Conservation (phyloP, 2,329 filamentous ascomycete genomes). For the Aspergillus melleus region DNA sequence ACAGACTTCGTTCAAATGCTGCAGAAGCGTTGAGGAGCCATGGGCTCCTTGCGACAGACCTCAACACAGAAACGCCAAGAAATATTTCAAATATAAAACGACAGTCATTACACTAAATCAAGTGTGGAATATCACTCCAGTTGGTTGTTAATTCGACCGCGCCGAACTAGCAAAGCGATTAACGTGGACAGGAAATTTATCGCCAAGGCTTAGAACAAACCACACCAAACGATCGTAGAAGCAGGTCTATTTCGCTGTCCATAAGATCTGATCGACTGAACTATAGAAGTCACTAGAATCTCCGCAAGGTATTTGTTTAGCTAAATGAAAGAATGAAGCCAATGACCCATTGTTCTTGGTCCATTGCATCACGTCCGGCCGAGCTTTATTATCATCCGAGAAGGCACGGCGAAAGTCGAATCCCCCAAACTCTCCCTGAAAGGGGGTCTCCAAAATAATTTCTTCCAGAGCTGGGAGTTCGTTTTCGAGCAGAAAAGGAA, state of each 20-base stretch:
- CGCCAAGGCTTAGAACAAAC: neutral
- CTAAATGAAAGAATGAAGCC: neutral
- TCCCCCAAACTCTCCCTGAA: neutral
- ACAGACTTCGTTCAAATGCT: too few relatives aligned
- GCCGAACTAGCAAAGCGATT: neutral
- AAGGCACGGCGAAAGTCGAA: neutral
- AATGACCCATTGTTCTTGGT: neutral
- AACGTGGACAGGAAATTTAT: neutral
- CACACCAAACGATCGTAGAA: neutral
- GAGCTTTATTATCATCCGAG: neutral
- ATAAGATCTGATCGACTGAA: neutral
- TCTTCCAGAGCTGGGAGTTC: constrained; percentile 1
- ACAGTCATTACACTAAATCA: neutral
- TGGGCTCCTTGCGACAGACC: neutral
- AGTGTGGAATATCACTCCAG: neutral
- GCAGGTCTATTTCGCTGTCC: neutral
- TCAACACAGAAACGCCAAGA: neutral
- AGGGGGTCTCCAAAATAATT: constrained; percentile 1
- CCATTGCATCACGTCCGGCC: neutral
- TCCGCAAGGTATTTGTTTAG: neutral
- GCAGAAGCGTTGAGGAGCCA: too few relatives aligned
- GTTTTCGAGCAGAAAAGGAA: constrained; percentile 1
- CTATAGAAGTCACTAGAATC: neutral
- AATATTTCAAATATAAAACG: neutral
- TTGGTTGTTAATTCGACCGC: neutral